A percentile compares a stretch with the other conserved stretches of the same genome.
Evolutionary conservation across 176 grass and related monocot species (phyloP).

Genomic region (Rhynchospora pubera): DNA sequence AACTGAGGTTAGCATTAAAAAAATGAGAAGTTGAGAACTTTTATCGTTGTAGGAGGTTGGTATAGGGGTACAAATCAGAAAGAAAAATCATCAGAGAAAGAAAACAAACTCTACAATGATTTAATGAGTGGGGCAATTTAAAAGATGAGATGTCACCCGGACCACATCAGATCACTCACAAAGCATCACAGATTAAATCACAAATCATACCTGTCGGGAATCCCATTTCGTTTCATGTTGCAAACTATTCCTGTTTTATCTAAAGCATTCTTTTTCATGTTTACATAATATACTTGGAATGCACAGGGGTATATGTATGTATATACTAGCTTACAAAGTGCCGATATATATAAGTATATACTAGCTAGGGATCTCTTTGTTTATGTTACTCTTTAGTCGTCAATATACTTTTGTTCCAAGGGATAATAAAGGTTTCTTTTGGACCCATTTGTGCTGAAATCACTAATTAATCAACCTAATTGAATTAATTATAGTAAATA

Average conservation of each 20-base stretch:
- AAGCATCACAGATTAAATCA: slow-evolving; percentile 65
- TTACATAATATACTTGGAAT: slow-evolving; percentile 12
- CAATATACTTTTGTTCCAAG: background rate
- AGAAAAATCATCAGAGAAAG: background rate
- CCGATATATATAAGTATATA: background rate
- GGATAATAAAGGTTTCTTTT: slow-evolving; percentile 21
- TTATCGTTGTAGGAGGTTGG: background rate
- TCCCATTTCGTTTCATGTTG: slow-evolving; percentile 36
- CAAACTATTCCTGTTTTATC: slow-evolving; percentile 13
- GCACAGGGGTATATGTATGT: background rate
- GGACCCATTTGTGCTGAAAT: background rate
- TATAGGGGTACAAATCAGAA: background rate
- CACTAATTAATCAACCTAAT: background rate
- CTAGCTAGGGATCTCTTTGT: background rate
- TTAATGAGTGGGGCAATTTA: slow-evolving; percentile 34
- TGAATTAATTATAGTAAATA: background rate
- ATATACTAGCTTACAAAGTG: background rate
- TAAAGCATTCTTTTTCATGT: slow-evolving; percentile 11
- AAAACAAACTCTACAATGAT: background rate
- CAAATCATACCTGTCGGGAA: slow-evolving; percentile 56
- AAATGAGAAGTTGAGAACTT: background rate
- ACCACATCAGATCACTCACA: slow-evolving; percentile 76
- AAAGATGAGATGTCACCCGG: slow-evolving; percentile 79
- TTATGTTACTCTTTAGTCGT: slow-evolving; percentile 2
- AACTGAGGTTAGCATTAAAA: background rate